Conservation (phyloP, 2,329 filamentous ascomycete species). For the Epichloe elymi region DNA sequence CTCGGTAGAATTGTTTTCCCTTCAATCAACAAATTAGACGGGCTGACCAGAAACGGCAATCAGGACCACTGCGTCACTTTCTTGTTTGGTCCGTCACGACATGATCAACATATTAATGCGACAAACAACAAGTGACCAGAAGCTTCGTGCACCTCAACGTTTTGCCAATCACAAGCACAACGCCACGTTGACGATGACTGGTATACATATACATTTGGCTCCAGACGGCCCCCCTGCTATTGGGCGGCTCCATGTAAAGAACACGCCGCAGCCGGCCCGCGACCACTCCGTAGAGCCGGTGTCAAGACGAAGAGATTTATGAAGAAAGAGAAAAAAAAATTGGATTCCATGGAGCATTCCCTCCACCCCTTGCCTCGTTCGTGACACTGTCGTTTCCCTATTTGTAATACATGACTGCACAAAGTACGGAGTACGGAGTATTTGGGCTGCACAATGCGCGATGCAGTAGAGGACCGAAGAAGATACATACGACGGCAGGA, state of each 20-base stretch:
- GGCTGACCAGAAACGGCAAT: not conserved
- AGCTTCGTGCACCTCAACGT: not conserved
- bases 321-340: no score
- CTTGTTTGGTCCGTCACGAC: not conserved
- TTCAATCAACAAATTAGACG: not conserved
- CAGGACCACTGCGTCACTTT: not conserved
- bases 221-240: not conserved
- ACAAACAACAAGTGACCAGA: not conserved
- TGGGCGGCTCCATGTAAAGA: no score
- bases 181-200: not conserved
- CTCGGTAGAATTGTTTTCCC: no score
- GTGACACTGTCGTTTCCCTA: no score
- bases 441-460: no score
- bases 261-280: no score
- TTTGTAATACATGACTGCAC: no score
- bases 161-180: not conserved
- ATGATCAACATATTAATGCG: not conserved
- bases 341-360: no score
- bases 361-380: no score
- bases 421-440: no score
- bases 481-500: no score
- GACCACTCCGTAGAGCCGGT: not conserved
- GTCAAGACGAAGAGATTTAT: not conserved
- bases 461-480: no score
- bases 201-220: not conserved